Evolutionary conservation across 2,329 filamentous ascomycete genomes (phyloP).

Genomic region (Paecilomyces formosus): DNA sequence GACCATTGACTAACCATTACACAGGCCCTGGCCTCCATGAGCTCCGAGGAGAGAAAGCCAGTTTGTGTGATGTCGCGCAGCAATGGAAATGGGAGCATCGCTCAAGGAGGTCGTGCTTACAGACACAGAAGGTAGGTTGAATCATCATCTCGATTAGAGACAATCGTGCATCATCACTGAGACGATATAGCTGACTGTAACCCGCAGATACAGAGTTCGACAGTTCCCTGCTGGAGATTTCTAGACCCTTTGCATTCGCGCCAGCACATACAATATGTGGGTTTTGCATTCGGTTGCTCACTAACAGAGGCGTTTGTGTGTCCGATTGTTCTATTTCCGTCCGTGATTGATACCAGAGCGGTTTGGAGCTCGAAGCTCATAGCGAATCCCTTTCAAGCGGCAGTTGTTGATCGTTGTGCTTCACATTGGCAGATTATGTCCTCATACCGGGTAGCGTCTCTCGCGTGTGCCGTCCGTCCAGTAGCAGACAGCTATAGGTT

Average conservation of each 20-base stretch:
- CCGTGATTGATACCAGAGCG: neutral
- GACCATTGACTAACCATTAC: neutral
- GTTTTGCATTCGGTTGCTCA: neutral
- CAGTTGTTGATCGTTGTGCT: neutral
- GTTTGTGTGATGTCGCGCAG: conserved; percentile 82
- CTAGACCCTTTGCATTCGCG: neutral
- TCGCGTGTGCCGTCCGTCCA: neutral
- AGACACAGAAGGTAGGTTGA: conserved; percentile 18
- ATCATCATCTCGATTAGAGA: neutral
- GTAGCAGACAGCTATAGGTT: neutral
- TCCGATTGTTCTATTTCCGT: neutral
- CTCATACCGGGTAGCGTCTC: neutral
- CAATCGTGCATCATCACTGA: neutral
- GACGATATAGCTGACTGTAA: neutral
- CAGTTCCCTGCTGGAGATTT: neutral
- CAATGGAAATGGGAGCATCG: conserved; percentile 44
- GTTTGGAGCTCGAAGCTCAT: neutral
- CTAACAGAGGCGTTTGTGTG: neutral
- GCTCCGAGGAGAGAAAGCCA: conserved; percentile 65
- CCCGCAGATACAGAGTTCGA: neutral
- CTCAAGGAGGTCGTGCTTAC: conserved; percentile 36
- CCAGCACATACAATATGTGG: neutral
- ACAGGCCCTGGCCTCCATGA: conserved; percentile 78
- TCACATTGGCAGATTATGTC: neutral
- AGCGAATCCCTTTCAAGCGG: neutral